A percentile compares a stretch with the other conserved stretches of the same genome.
phyloP scores from a whole-genome alignment of 2,329 filamentous ascomycete genomes.

The Cladophialophora bantiana region DNA sequence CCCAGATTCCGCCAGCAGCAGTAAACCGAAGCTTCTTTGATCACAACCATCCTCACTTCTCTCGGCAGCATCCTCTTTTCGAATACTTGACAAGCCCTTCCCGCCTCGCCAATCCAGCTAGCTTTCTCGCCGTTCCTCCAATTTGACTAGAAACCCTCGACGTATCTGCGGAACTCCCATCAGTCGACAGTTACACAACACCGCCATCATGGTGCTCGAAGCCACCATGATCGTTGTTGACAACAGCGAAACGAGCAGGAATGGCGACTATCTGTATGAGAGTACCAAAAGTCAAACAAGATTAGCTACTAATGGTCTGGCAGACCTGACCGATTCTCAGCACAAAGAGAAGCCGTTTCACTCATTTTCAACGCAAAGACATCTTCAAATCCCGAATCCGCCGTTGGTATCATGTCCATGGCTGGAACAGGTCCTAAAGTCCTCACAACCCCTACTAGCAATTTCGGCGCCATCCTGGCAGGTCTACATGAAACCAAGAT shows the following conservation, averaged over 20 bases:
- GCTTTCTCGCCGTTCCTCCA: not conserved
- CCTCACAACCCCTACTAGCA: slow-evolving; percentile 92
- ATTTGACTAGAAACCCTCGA: not conserved
- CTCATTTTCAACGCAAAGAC: slow-evolving; percentile 96
- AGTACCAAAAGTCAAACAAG: not conserved
- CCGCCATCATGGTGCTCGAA: slow-evolving; percentile 91
- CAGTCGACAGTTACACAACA: slow-evolving; percentile 11
- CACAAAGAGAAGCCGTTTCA: slow-evolving; percentile 92
- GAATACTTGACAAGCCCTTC: not conserved
- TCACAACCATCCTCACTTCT: not conserved
- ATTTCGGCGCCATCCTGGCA: slow-evolving; percentile 93
- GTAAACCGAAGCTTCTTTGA: not conserved
- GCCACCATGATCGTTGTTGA: slow-evolving; percentile 98
- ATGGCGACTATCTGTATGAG: slow-evolving; percentile 80
- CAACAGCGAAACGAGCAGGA: slow-evolving; percentile 98
- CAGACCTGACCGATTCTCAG: slow-evolving; percentile 92
- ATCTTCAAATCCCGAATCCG: slow-evolving; percentile 93
- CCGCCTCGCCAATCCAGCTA: not conserved
- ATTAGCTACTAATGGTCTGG: slow-evolving; percentile 37
- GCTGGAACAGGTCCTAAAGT: slow-evolving; percentile 97
- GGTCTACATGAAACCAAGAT: slow-evolving; percentile 95
- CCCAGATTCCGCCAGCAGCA: not conserved
- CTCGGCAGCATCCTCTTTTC: not conserved
- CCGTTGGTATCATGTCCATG: slow-evolving; percentile 98
- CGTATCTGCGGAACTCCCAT: not conserved